phyloP scores from a whole-genome alignment of 1,284 basidiomycete genomes.

The Ustilago vetiveriae region DNA sequence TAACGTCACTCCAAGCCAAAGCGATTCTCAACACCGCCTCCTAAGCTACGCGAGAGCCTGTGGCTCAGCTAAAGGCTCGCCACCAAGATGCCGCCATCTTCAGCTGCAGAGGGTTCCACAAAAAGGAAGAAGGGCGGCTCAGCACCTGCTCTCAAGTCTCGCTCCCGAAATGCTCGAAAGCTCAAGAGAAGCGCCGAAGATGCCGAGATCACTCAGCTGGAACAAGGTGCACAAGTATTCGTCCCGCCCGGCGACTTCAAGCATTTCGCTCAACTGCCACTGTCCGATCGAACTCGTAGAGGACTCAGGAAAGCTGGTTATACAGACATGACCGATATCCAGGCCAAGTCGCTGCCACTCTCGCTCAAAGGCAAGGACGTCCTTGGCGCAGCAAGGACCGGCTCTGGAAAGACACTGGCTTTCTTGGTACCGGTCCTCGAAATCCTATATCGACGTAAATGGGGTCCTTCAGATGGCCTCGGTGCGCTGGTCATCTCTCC shows the following conservation, averaged over 20 bases:
- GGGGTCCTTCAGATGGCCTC: constrained; percentile 84
- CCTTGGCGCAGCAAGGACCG: constrained; percentile 80
- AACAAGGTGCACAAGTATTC: constrained; percentile 32
- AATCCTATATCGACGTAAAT: constrained; percentile 77
- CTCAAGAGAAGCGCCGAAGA: constrained; percentile 56
- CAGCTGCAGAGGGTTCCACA: constrained; percentile 32
- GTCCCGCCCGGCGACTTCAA: constrained; percentile 25
- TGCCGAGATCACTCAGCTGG: constrained; percentile 55
- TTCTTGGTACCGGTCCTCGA: constrained; percentile 83
- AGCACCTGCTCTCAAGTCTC: constrained; percentile 43
- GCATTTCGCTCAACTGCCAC: constrained; percentile 57
- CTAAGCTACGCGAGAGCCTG: too few relatives aligned
- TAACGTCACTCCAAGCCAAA: too few relatives aligned
- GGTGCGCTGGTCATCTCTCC: constrained; percentile 94
- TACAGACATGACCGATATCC: constrained; percentile 64
- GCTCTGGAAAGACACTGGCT: constrained; percentile 84
- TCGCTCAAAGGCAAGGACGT: constrained; percentile 68
- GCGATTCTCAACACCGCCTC: too few relatives aligned
- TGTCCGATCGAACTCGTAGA: constrained; percentile 53
- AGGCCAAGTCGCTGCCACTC: constrained; percentile 56
- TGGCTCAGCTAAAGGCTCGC: too few relatives aligned
- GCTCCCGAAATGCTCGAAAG: constrained; percentile 50
- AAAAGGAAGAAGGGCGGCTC: constrained; percentile 41
- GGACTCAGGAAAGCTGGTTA: constrained; percentile 63
- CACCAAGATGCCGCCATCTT: constrained; percentile 24